phyloP scores from a whole-genome alignment of 2,329 filamentous ascomycete species.

The Podosphaera xanthii region DNA sequence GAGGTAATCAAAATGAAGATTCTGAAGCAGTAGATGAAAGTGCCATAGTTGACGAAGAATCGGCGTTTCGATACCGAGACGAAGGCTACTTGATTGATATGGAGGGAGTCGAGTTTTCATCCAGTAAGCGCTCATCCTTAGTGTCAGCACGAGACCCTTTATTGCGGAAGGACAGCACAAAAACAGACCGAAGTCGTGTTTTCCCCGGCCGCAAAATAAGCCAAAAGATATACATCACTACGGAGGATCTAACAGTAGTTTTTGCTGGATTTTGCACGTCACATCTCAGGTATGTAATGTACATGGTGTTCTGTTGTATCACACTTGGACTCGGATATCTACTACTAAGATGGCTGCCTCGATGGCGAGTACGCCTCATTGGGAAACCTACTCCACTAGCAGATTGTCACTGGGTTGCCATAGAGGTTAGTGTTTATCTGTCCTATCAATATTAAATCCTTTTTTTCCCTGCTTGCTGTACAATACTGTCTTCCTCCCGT shows the following conservation, averaged over 20 bases:
- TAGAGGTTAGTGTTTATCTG: slow-evolving; percentile 36
- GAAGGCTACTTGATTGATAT: slow-evolving; percentile 12
- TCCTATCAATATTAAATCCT: not conserved
- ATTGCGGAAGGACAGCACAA: slow-evolving; percentile 45
- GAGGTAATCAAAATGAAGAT: slow-evolving; percentile 23
- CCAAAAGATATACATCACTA: slow-evolving; percentile 83
- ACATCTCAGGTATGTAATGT: slow-evolving; percentile 40
- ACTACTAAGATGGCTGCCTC: slow-evolving; percentile 70
- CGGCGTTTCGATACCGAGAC: slow-evolving; percentile 14
- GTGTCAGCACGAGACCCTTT: slow-evolving; percentile 39
- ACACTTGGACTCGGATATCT: slow-evolving; percentile 66
- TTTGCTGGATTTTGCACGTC: slow-evolving; percentile 80
- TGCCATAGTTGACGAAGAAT: slow-evolving; percentile 20
- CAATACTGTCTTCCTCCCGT: not conserved
- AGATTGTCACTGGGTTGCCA: slow-evolving; percentile 72
- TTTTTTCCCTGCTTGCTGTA: not conserved
- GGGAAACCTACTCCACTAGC: slow-evolving; percentile 46
- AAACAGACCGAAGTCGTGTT: slow-evolving; percentile 40
- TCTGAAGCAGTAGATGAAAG: slow-evolving; percentile 21
- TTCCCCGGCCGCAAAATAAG: slow-evolving; percentile 41
- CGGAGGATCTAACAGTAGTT: slow-evolving; percentile 83
- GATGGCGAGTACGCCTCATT: slow-evolving; percentile 58
- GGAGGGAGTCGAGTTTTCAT: slow-evolving; percentile 17
- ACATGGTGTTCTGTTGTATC: slow-evolving; percentile 44
- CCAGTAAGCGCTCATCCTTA: slow-evolving; percentile 39